These are phyloP conservation scores for Mesotaenium endlicherianum DNA, from an alignment of 139 green algal species.

Conservation along the genomic window DNA sequence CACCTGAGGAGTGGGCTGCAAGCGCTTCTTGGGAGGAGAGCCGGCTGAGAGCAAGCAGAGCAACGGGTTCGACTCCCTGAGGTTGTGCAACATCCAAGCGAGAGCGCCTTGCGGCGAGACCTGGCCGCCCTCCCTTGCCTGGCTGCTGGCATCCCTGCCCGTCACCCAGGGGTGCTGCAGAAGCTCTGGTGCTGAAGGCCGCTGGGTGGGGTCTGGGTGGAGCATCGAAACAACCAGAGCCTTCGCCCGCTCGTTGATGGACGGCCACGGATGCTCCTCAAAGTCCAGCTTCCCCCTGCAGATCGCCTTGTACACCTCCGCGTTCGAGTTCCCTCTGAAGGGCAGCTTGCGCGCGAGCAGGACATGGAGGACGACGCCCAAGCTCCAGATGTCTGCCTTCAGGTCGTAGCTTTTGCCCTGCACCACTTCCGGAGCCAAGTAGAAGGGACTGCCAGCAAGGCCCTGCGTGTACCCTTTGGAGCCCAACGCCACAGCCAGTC, in stretches of 20 bases:
- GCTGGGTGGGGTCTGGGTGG: slow-evolving; percentile 68
- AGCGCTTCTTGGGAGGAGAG: too few relatives aligned
- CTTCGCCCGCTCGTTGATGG: slow-evolving; percentile 59
- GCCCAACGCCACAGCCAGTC: slow-evolving; percentile 73
- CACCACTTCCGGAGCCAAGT: slow-evolving; percentile 12
- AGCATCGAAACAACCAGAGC: slow-evolving; percentile 52
- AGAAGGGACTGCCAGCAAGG: background rate
- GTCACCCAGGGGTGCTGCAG: slow-evolving; percentile 84
- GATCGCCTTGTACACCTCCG: slow-evolving; percentile 64
- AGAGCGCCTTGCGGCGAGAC: too few relatives aligned
- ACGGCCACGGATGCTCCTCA: slow-evolving; percentile 65
- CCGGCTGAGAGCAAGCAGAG: too few relatives aligned
- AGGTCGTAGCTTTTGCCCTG: slow-evolving; percentile 1
- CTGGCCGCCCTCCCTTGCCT: too few relatives aligned
- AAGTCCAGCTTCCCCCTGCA: slow-evolving; percentile 67
- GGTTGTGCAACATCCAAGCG: too few relatives aligned
- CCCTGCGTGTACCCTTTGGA: background rate
- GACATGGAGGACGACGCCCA: slow-evolving; percentile 11
- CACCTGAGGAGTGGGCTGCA: too few relatives aligned
- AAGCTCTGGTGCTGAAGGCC: slow-evolving; percentile 72
- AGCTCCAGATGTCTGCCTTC: slow-evolving; percentile 26
- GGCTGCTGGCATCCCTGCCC: too few relatives aligned
- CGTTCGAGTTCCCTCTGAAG: background rate
- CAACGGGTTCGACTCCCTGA: too few relatives aligned
- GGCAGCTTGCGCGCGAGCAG: background rate